Evolutionary conservation across 306 rosid genomes (phyloP).

Genomic region (Cicer chorassanicum): DNA sequence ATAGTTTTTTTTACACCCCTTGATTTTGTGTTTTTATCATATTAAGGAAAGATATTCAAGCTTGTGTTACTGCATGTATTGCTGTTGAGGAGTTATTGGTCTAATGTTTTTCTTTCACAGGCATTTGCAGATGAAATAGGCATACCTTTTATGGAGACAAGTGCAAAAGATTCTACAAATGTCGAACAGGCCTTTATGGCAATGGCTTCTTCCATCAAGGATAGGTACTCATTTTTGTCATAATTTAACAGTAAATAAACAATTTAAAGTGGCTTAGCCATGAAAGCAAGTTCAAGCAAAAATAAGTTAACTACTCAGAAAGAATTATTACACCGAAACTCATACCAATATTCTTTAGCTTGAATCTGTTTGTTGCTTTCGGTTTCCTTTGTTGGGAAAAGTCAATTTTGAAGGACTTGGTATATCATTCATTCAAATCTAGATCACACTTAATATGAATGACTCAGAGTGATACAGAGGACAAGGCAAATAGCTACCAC

Average conservation of each 20-base stretch:
- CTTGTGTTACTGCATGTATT: background rate
- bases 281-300: background rate
- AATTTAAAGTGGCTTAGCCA: background rate
- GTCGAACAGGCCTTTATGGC: constrained; percentile 64
- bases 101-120: constrained; percentile 31
- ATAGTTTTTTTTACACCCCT: constrained; percentile 19
- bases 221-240: constrained; percentile 42
- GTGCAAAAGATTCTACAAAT: constrained; percentile 61
- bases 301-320: background rate
- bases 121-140: constrained; percentile 62
- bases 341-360: background rate
- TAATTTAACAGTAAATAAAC: constrained; percentile 8
- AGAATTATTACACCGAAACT: background rate
- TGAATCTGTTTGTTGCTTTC: background rate
- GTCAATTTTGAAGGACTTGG: background rate
- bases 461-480: background rate
- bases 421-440: background rate
- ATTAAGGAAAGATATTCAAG: constrained; percentile 35
- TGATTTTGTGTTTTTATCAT: background rate
- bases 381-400: background rate
- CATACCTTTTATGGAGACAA: constrained; percentile 61
- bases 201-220: constrained; percentile 57
- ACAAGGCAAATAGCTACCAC: background rate
- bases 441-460: background rate
- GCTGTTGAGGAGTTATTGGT: background rate